Percentiles rank a stretch among this genome's conserved stretches.
These are phyloP conservation scores for Byssoonygena ceratinophila DNA, from an alignment of 2,329 filamentous ascomycete species.

Conservation along the genomic window DNA sequence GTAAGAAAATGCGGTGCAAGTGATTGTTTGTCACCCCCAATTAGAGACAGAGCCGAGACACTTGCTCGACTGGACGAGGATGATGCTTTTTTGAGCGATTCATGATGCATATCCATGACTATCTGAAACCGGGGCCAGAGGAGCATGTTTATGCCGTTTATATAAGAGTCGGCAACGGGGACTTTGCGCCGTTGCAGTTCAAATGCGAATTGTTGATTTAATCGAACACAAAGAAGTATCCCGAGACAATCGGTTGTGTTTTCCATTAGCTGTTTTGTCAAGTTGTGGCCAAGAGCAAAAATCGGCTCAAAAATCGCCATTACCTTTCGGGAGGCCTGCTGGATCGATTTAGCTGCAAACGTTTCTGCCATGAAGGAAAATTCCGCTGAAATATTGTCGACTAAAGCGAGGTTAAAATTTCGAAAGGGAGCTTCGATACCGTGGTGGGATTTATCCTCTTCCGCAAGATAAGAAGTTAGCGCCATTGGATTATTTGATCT, in stretches of 20 bases:
- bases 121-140: slow-evolving; percentile 93
- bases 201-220: slow-evolving; percentile 92
- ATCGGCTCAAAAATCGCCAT: slow-evolving; percentile 81
- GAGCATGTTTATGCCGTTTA: slow-evolving; percentile 91
- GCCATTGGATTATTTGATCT: slow-evolving; percentile 63
- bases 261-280: slow-evolving; percentile 67
- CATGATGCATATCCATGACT: slow-evolving; percentile 85
- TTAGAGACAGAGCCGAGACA: slow-evolving; percentile 45
- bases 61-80: slow-evolving; percentile 39
- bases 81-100: slow-evolving; percentile 60
- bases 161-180: slow-evolving; percentile 77
- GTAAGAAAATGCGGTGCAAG: slow-evolving; percentile 78
- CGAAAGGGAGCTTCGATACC: slow-evolving; percentile 85
- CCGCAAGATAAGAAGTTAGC: slow-evolving; percentile 76
- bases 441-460: slow-evolving; percentile 76
- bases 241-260: slow-evolving; percentile 76
- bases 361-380: slow-evolving; percentile 89
- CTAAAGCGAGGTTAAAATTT: slow-evolving; percentile 84
- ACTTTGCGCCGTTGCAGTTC: slow-evolving; percentile 85
- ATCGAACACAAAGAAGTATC: slow-evolving; percentile 75
- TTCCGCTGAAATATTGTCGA: slow-evolving; percentile 89
- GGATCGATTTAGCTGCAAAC: slow-evolving; percentile 68
- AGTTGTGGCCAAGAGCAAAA: slow-evolving; percentile 65
- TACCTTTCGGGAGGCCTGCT: slow-evolving; percentile 72
- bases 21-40: slow-evolving; percentile 38